Conservation (phyloP, 768 basidiomycete species). For the Suillus tomentosus region DNA sequence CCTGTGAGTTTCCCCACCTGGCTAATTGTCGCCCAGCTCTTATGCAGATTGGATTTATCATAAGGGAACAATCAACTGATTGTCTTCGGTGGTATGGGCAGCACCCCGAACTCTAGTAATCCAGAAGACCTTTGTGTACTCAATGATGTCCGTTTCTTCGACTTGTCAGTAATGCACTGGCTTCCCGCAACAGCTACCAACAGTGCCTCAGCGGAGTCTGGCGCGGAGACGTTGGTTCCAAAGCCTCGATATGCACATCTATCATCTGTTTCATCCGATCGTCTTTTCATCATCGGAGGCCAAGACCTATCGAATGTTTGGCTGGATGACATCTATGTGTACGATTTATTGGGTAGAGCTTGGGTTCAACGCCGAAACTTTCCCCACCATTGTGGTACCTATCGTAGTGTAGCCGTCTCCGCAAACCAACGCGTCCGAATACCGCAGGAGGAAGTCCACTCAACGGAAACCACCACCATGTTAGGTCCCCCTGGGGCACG, state of each 20-base stretch:
- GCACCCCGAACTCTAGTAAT: constrained; percentile 66
- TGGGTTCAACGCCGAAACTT: constrained; percentile 86
- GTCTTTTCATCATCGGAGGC: constrained; percentile 91
- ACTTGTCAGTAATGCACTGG: constrained; percentile 74
- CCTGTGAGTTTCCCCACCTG: constrained; percentile 51
- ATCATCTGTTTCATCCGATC: constrained; percentile 81
- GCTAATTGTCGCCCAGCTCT: constrained; percentile 5
- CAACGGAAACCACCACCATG: constrained; percentile 40
- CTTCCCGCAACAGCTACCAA: constrained; percentile 45
- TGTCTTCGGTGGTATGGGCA: constrained; percentile 95
- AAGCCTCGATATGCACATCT: constrained; percentile 94
- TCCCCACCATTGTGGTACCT: constrained; percentile 94
- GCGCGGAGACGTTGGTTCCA: constrained; percentile 58
- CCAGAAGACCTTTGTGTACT: constrained; percentile 88
- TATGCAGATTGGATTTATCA: constrained; percentile 20
- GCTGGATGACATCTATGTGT: constrained; percentile 92
- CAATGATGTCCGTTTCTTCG: constrained; percentile 89
- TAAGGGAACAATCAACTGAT: constrained; percentile 86
- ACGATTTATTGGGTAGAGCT: constrained; percentile 67
- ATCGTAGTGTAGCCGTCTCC: constrained; percentile 89
- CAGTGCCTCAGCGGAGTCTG: constrained; percentile 34
- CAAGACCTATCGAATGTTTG: constrained; percentile 93
- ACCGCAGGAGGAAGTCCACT: constrained; percentile 59
- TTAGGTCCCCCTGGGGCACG: constrained; percentile 60
- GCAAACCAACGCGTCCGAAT: constrained; percentile 67